A percentile compares a stretch with the other conserved stretches of the same genome.
phyloP scores from a whole-genome alignment of 1,284 basidiomycete genomes.

The Pseudozyma pruni region DNA sequence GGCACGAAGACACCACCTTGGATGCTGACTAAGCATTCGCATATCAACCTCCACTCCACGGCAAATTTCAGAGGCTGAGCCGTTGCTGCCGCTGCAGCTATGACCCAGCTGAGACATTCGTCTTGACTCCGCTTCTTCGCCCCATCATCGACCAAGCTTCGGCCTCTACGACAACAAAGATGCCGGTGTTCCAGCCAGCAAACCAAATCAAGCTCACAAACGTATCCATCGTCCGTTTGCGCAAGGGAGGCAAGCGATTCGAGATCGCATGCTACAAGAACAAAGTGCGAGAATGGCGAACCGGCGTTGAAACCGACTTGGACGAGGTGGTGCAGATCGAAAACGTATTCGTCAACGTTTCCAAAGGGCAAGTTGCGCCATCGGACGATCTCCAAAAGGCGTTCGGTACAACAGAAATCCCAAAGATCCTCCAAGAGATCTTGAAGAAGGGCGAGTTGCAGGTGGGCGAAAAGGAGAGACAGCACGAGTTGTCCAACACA shows the following conservation, averaged over 20 bases:
- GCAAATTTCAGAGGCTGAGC: background rate
- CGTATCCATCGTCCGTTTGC: slow-evolving; percentile 92
- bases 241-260: slow-evolving; percentile 96
- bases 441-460: slow-evolving; percentile 95
- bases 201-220: slow-evolving; percentile 78
- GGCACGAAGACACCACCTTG: too few relatives aligned
- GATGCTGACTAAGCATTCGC: slow-evolving; percentile 19
- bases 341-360: slow-evolving; percentile 94
- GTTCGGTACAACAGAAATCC: slow-evolving; percentile 81
- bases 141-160: background rate
- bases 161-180: background rate
- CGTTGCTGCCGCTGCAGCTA: too few relatives aligned
- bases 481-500: slow-evolving; percentile 83
- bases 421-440: slow-evolving; percentile 87
- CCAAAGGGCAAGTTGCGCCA: slow-evolving; percentile 93
- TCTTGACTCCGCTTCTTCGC: background rate
- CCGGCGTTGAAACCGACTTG: slow-evolving; percentile 89
- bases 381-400: slow-evolving; percentile 88
- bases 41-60: slow-evolving; percentile 9
- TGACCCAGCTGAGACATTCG: background rate
- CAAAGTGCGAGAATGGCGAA: slow-evolving; percentile 96
- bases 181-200: slow-evolving; percentile 44
- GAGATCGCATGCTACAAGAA: slow-evolving; percentile 99
- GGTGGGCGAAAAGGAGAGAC: slow-evolving; percentile 95
- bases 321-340: slow-evolving; percentile 97